phyloP scores from a whole-genome alignment of 805 yeast genomes.

The Teunomyces stri region DNA sequence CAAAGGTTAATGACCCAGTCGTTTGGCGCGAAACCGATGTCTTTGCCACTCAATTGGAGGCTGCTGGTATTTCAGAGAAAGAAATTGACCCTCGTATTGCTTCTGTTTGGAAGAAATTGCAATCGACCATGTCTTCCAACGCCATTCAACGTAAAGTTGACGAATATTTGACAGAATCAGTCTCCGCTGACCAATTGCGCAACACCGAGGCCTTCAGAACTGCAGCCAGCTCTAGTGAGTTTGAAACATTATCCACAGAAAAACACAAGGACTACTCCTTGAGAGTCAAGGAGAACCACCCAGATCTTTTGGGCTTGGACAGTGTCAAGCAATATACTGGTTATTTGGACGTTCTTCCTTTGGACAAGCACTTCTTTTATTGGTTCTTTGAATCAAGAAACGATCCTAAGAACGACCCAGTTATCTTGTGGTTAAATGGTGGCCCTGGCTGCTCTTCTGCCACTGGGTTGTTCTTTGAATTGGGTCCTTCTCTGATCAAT shows the following conservation, averaged over 20 bases:
- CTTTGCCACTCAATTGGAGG: background rate
- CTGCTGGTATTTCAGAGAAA: background rate
- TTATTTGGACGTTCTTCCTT: constrained; percentile 33
- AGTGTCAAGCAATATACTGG: constrained; percentile 39
- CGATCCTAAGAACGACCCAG: constrained; percentile 31
- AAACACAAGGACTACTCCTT: constrained; percentile 26
- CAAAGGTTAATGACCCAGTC: background rate
- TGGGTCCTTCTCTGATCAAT: constrained; percentile 28
- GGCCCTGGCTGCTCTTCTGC: constrained; percentile 33
- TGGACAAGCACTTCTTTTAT: constrained; percentile 31
- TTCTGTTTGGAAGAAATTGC: constrained; percentile 16
- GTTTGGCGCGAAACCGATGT: constrained; percentile 1
- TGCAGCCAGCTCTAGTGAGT: constrained; percentile 3
- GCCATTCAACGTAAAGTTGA: constrained; percentile 8
- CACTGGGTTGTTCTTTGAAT: constrained; percentile 30
- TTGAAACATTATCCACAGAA: constrained; percentile 9
- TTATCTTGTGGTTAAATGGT: constrained; percentile 32
- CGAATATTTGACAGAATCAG: constrained; percentile 7
- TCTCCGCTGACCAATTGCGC: constrained; percentile 8
- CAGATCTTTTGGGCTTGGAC: constrained; percentile 37
- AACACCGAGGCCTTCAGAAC: constrained; percentile 8
- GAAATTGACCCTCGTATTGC: background rate
- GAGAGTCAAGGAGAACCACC: constrained; percentile 31
- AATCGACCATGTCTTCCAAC: constrained; percentile 8
- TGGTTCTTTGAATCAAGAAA: constrained; percentile 35